phyloP scores from a whole-genome alignment of 2,329 filamentous ascomycete species.

The Pseudocercospora fijiensis region DNA sequence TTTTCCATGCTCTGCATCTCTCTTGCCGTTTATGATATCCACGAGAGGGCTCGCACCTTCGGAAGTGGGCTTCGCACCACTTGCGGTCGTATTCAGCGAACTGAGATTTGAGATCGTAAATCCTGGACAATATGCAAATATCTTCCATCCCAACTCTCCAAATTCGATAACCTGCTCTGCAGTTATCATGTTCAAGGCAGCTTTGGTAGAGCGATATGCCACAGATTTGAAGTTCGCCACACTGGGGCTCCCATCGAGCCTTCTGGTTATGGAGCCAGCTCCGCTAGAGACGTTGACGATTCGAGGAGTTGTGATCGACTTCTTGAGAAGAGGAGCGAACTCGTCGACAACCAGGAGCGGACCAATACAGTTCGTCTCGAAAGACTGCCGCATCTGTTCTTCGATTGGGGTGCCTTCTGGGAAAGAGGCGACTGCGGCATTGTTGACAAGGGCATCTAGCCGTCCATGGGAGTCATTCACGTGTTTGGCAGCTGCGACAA shows the following conservation, averaged over 20 bases:
- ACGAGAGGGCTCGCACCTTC: conserved; percentile 39
- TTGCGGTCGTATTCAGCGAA: conserved; percentile 37
- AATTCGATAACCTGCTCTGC: conserved; percentile 33
- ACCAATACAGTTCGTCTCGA: conserved; percentile 34
- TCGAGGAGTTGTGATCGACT: conserved; percentile 24
- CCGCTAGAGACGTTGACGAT: conserved; percentile 42
- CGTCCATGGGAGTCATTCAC: conserved; percentile 31
- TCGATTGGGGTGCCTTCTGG: conserved; percentile 25
- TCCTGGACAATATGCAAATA: conserved; percentile 43
- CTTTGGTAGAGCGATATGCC: conserved; percentile 42
- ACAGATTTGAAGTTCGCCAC: conserved; percentile 33
- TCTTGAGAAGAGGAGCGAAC: conserved; percentile 33
- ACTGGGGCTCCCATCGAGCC: conserved; percentile 31
- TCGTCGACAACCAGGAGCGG: conserved; percentile 27
- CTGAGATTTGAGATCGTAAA: conserved; percentile 42
- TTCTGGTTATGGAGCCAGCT: conserved; percentile 37
- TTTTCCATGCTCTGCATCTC: conserved; percentile 35
- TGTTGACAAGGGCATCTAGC: conserved; percentile 44
- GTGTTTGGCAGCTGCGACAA: conserved; percentile 27
- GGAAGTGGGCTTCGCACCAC: conserved; percentile 39
- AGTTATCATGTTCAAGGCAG: conserved; percentile 44
- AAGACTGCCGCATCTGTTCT: conserved; percentile 26
- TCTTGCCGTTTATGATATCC: conserved; percentile 40
- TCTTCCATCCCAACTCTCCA: conserved; percentile 35
- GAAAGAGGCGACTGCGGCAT: conserved; percentile 35